A percentile compares a stretch with the other conserved stretches of the same genome.
Evolutionary conservation across 768 basidiomycete species (phyloP).

Genomic region (Pleurotus platypus): DNA sequence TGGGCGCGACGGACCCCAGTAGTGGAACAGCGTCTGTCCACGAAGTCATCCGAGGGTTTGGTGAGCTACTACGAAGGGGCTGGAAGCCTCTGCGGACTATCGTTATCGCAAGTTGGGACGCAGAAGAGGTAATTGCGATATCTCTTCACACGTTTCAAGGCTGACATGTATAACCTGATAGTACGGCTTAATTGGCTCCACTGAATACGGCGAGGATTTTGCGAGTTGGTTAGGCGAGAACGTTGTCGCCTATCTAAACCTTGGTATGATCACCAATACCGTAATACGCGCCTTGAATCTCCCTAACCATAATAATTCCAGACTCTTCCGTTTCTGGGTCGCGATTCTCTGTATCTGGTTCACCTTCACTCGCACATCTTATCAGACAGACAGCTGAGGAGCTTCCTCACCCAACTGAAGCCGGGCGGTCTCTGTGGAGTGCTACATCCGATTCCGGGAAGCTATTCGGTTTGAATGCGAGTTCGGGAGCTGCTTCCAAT

Average conservation of each 20-base stretch:
- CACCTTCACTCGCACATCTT: slow-evolving; percentile 65
- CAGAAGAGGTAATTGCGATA: slow-evolving; percentile 32
- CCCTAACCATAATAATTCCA: not conserved
- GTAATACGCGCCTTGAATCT: not conserved
- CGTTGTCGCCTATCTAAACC: slow-evolving; percentile 63
- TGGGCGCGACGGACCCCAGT: slow-evolving; percentile 55
- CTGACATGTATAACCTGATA: slow-evolving; percentile 12
- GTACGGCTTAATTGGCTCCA: slow-evolving; percentile 62
- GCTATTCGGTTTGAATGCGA: slow-evolving; percentile 4
- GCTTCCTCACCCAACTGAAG: slow-evolving; percentile 53
- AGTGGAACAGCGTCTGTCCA: slow-evolving; percentile 55
- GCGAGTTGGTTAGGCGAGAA: slow-evolving; percentile 55
- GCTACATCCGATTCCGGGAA: slow-evolving; percentile 45
- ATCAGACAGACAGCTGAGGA: slow-evolving; percentile 49
- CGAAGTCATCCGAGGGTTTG: slow-evolving; percentile 56
- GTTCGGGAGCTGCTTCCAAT: slow-evolving; percentile 2
- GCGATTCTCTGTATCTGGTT: slow-evolving; percentile 44
- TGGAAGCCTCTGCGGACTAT: slow-evolving; percentile 74
- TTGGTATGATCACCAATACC: slow-evolving; percentile 27
- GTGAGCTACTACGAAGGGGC: slow-evolving; percentile 45
- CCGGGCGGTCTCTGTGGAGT: slow-evolving; percentile 54
- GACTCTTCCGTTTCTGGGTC: slow-evolving; percentile 53
- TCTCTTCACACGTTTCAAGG: too few relatives aligned
- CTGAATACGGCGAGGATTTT: slow-evolving; percentile 75
- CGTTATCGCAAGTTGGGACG: slow-evolving; percentile 79